phyloP scores from a whole-genome alignment of 345 rosid species.

The Syzygium aqueum region DNA sequence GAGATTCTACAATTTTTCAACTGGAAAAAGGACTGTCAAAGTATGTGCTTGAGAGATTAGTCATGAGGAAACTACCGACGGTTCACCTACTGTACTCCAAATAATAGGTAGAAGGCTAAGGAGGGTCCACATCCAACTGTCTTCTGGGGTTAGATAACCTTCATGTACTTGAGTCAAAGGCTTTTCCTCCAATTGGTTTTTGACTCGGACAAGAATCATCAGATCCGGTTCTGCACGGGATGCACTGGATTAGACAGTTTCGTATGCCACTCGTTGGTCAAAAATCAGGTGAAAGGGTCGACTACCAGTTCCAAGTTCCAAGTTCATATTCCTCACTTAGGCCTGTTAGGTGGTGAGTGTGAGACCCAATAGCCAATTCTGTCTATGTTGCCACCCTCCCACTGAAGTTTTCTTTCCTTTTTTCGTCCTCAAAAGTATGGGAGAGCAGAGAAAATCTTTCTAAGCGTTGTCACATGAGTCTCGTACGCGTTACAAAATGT shows the following conservation, averaged over 20 bases:
- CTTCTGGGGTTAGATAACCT: not conserved
- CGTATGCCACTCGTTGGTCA: not conserved
- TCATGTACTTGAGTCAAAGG: not conserved
- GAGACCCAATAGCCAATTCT: not conserved
- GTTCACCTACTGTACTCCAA: not conserved
- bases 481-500: no score
- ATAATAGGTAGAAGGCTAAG: not conserved
- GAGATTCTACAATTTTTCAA: not conserved
- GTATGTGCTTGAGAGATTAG: not conserved
- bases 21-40: not conserved
- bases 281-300: not conserved
- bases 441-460: no score
- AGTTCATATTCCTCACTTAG: not conserved
- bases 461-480: not conserved
- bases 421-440: no score
- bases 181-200: not conserved
- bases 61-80: not conserved
- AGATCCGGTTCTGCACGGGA: not conserved
- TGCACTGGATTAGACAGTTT: not conserved
- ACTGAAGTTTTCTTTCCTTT: no score
- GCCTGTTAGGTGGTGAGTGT: not conserved
- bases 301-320: not conserved
- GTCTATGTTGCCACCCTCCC: not conserved
- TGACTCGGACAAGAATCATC: not conserved
- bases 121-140: not conserved